A percentile compares a stretch with the other conserved stretches of the same genome.
Conservation (phyloP, 1,284 basidiomycete species). For the Sanghuangporus weigelae region DNA sequence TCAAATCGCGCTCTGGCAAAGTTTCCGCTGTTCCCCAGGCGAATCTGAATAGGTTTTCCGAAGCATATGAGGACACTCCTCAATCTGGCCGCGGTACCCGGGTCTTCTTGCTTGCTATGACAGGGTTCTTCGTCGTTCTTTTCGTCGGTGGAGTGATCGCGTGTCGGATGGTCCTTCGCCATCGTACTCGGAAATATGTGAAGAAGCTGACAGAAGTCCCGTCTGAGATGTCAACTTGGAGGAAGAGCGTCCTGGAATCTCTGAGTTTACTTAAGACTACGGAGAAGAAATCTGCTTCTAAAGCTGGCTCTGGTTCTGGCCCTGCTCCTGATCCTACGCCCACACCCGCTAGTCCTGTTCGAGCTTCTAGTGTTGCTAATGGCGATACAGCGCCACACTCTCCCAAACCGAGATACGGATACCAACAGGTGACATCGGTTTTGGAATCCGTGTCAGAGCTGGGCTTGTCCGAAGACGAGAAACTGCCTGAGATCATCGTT, state of each 20-base stretch:
- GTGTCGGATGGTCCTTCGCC: not conserved
- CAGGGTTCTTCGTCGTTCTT: not conserved
- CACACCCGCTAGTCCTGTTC: not conserved
- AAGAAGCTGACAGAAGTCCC: not conserved
- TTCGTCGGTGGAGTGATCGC: not conserved
- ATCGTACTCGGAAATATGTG: not conserved
- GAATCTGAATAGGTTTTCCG: not conserved
- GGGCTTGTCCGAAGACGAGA: not conserved
- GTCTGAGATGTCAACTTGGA: not conserved
- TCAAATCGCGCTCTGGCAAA: not conserved
- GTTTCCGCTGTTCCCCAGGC: not conserved
- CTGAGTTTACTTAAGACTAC: not conserved
- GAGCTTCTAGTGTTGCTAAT: not conserved
- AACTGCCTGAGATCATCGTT: not conserved
- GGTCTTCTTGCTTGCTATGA: not conserved
- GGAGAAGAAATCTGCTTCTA: not conserved
- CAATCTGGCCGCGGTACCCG: not conserved
- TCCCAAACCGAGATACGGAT: not conserved
- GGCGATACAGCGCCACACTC: not conserved
- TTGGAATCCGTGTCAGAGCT: not conserved
- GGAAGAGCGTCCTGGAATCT: not conserved
- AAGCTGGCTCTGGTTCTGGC: not conserved
- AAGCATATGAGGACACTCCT: not conserved
- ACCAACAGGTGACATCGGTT: not conserved
- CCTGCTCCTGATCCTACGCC: not conserved